Evolutionary conservation across 2,329 filamentous ascomycete genomes (phyloP).

Genomic region (Aspergillus phoenicis): DNA sequence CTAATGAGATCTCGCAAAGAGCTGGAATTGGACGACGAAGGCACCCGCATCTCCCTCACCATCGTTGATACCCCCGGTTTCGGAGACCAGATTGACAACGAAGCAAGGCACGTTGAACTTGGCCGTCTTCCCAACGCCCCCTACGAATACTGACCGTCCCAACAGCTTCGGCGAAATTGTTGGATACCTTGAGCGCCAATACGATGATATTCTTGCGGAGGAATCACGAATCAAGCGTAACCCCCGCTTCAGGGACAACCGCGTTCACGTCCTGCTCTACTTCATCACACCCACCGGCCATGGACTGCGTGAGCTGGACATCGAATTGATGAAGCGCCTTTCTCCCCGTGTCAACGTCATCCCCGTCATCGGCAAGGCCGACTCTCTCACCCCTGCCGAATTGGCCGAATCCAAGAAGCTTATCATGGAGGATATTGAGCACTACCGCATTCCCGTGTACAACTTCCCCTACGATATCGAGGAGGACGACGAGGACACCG

Average conservation of each 20-base stretch:
- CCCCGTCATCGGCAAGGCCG: conserved; percentile 96
- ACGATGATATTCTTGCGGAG: conserved; percentile 98
- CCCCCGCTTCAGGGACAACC: conserved; percentile 98
- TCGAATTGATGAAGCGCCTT: conserved; percentile 98
- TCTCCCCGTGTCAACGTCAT: conserved; percentile 98
- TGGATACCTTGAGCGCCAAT: conserved; percentile 97
- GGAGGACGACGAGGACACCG: conserved; percentile 98
- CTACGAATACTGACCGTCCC: conserved; percentile 28
- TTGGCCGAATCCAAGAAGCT: conserved; percentile 99
- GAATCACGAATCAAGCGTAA: conserved; percentile 99
- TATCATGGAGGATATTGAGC: conserved; percentile 99
- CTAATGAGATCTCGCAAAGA: conserved; percentile 41
- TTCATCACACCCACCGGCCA: conserved; percentile 99
- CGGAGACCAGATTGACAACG: conserved; percentile 98
- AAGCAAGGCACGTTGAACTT: conserved; percentile 72
- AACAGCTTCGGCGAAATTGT: conserved; percentile 93
- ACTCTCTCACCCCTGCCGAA: conserved; percentile 94
- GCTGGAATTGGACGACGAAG: conserved; percentile 95
- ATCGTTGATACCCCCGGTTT: conserved; percentile 99
- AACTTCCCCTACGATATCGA: conserved; percentile 99
- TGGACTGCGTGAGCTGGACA: conserved; percentile 96
- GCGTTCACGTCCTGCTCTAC: conserved; percentile 96
- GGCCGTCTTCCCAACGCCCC: conserved; percentile 4
- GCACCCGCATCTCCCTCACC: conserved; percentile 94
- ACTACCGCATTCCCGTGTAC: conserved; percentile 99